Evolutionary conservation across 805 yeast genomes (phyloP).

Genomic region (Candida dajiaensis): DNA sequence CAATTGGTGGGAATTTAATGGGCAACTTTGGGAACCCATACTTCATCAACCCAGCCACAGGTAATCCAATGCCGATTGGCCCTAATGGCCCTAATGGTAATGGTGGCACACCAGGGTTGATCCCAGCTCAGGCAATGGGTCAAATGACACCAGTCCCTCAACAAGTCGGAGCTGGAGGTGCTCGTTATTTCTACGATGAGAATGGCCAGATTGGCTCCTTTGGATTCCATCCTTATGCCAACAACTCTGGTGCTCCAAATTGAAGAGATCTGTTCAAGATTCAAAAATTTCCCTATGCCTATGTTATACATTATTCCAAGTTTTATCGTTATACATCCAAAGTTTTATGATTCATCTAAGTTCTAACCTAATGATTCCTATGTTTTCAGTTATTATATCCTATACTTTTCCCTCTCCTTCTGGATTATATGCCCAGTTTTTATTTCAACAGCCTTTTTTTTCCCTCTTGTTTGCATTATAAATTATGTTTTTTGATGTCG

Average conservation of each 20-base stretch:
- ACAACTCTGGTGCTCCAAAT: background rate
- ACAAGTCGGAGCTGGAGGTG: background rate
- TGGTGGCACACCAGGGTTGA: background rate
- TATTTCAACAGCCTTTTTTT: background rate
- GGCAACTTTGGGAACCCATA: background rate
- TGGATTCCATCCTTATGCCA: background rate
- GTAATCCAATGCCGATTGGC: background rate
- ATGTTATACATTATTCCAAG: too few relatives aligned
- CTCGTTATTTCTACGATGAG: constrained; percentile 4
- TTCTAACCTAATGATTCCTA: background rate
- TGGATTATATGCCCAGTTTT: background rate
- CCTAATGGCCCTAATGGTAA: background rate
- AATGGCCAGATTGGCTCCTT: constrained; percentile 2
- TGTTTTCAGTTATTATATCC: background rate
- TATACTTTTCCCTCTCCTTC: background rate
- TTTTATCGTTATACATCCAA: too few relatives aligned
- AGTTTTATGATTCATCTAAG: background rate
- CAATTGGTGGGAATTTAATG: background rate
- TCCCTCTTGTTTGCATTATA: background rate
- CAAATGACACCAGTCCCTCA: background rate
- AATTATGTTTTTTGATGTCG: background rate
- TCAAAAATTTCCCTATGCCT: background rate
- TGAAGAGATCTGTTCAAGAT: background rate
- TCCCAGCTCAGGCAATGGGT: background rate
- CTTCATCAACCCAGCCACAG: background rate